Conservation (phyloP, 192 early-diverging fungal species). For the Obelidium mucronatum region DNA sequence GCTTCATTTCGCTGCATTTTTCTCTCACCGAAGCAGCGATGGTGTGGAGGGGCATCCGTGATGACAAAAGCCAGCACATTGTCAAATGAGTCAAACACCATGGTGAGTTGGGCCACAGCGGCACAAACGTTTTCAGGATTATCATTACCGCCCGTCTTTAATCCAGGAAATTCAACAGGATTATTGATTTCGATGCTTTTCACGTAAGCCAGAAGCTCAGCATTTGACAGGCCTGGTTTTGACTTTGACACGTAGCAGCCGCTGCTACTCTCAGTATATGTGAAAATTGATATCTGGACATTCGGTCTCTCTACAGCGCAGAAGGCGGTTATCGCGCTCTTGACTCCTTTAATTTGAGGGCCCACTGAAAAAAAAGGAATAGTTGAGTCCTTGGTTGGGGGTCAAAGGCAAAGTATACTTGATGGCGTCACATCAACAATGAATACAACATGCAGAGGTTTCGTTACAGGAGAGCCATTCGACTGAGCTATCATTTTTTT, state of each 20-base stretch:
- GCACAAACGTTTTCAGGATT: constrained; percentile 41
- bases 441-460: constrained; percentile 35
- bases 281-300: constrained; percentile 26
- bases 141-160: not conserved
- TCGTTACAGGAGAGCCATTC: too few species aligned
- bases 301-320: constrained; percentile 12
- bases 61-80: constrained; percentile 43
- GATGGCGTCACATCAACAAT: constrained; percentile 35
- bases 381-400: not conserved
- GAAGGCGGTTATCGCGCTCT: constrained; percentile 33
- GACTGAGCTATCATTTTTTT: too few species aligned
- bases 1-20: not conserved
- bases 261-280: constrained; percentile 21
- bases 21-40: not conserved
- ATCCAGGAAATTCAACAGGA: constrained; percentile 8
- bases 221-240: not conserved
- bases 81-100: constrained; percentile 17
- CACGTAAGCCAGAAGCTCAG: constrained; percentile 10
- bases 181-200: not conserved
- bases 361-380: constrained; percentile 15
- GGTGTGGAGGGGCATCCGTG: constrained; percentile 38
- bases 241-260: constrained; percentile 12
- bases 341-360: constrained; percentile 36
- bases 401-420: constrained; percentile 25
- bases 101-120: constrained; percentile 13